phyloP scores from a whole-genome alignment of 106 monocot genomes.

The Platanthera guangdongensis region DNA sequence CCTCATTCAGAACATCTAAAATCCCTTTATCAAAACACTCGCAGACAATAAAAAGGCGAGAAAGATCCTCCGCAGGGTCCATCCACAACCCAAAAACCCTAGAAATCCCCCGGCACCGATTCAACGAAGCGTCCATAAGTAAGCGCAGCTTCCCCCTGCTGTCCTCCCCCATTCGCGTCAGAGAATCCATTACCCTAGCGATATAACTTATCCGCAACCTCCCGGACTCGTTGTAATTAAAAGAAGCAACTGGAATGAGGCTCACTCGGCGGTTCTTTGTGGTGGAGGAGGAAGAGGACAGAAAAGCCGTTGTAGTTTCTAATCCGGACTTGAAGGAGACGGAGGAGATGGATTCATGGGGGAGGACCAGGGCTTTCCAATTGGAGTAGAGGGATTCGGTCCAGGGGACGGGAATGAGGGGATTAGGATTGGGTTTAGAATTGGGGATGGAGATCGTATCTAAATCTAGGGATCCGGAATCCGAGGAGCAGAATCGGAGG shows the following conservation, averaged over 20 bases:
- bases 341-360: constrained; percentile 22
- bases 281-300: constrained; percentile 10
- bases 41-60: constrained; percentile 49
- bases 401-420: constrained; percentile 22
- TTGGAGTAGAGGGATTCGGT: constrained; percentile 20
- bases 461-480: neutral
- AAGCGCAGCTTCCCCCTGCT: constrained; percentile 20
- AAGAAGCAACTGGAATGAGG: constrained; percentile 29
- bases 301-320: neutral
- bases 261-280: constrained; percentile 22
- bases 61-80: constrained; percentile 27
- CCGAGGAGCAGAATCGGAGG: constrained; percentile 35
- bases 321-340: neutral
- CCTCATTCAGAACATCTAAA: constrained; percentile 9
- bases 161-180: constrained; percentile 29
- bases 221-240: neutral
- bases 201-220: constrained; percentile 39
- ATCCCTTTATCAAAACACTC: constrained; percentile 26
- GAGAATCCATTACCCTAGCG: constrained; percentile 28
- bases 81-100: constrained; percentile 77
- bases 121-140: constrained; percentile 33
- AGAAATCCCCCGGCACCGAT: constrained; percentile 34
- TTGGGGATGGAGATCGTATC: neutral
- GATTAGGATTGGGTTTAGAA: neutral
- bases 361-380: constrained; percentile 50